Conservation (phyloP, 352 stramenopile species). For the Globisporangium iwayamae region DNA sequence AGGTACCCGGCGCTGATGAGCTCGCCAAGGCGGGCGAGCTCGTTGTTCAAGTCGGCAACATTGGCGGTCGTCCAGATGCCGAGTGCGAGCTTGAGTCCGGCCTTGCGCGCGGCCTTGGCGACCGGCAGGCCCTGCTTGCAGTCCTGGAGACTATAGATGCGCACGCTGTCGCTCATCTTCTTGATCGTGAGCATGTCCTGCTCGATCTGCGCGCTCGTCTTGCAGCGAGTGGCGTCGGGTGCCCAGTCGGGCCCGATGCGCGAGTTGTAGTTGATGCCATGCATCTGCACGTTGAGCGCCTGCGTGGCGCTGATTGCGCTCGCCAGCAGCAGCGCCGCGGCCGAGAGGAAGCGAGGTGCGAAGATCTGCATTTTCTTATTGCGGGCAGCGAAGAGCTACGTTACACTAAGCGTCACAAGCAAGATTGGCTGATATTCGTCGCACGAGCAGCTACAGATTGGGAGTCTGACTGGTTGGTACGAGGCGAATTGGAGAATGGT, state of each 20-base stretch:
- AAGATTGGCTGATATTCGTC: conserved; percentile 1
- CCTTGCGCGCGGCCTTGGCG: conserved; percentile 39
- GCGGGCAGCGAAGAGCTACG: background rate
- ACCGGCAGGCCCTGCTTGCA: conserved; percentile 46
- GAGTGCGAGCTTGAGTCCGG: conserved; percentile 49
- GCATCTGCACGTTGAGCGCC: conserved; percentile 50
- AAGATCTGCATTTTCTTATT: conserved; percentile 19
- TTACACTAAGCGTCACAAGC: background rate
- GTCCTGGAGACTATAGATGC: conserved; percentile 66
- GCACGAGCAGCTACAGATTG: background rate
- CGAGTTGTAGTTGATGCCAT: conserved; percentile 77
- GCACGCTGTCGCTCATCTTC: conserved; percentile 44
- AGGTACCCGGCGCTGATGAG: conserved; percentile 41
- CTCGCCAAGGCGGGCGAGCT: conserved; percentile 39
- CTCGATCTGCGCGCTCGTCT: conserved; percentile 36
- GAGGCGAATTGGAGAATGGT: conserved; percentile 7
- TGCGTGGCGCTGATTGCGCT: conserved; percentile 10
- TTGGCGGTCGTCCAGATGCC: conserved; percentile 57
- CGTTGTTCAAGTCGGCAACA: conserved; percentile 34
- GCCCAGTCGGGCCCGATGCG: conserved; percentile 55
- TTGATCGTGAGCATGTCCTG: conserved; percentile 55
- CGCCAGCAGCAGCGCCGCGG: conserved; percentile 15
- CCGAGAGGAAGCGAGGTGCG: conserved; percentile 7
- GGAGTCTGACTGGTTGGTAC: background rate
- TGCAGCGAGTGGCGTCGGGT: conserved; percentile 36